Evolutionary conservation across 257 asterid species (phyloP).

Genomic region (Eucommia ulmoides): DNA sequence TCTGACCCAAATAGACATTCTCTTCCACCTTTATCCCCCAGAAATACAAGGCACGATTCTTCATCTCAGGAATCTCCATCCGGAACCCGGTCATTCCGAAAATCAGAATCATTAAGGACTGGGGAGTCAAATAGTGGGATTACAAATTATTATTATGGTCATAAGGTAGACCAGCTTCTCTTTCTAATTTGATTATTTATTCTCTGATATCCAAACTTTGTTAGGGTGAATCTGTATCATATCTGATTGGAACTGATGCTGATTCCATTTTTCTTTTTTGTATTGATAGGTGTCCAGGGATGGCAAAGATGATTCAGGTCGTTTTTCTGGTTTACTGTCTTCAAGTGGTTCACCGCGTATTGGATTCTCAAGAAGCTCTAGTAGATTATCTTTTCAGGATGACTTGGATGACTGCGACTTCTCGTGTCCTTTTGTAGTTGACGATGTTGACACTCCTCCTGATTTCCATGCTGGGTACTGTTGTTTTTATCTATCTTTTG

Average conservation of each 20-base stretch:
- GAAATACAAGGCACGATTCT: constrained; percentile 50
- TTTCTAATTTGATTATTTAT: too few species aligned
- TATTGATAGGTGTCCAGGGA: constrained; percentile 70
- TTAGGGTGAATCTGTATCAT: background rate
- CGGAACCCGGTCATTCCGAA: constrained; percentile 53
- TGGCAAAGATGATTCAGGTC: constrained; percentile 86
- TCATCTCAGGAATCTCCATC: constrained; percentile 84
- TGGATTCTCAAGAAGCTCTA: constrained; percentile 90
- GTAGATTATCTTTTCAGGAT: constrained; percentile 92
- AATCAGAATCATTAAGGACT: constrained; percentile 47
- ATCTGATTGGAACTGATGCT: background rate
- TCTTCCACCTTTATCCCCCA: constrained; percentile 87
- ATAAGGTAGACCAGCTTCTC: constrained; percentile 54
- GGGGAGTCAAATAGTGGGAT: constrained; percentile 48
- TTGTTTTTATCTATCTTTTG: background rate
- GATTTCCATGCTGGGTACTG: constrained; percentile 59
- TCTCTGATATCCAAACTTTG: background rate
- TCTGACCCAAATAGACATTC: constrained; percentile 78
- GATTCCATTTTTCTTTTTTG: constrained; percentile 3
- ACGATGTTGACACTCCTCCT: constrained; percentile 72
- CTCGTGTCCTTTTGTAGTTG: constrained; percentile 90
- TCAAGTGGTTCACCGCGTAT: constrained; percentile 89
- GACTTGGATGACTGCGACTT: constrained; percentile 79
- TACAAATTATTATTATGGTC: constrained; percentile 31
- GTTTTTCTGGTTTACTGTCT: constrained; percentile 78